Evolutionary conservation across 257 asterid species (phyloP).

Genomic region (Nicotiana benthamiana): DNA sequence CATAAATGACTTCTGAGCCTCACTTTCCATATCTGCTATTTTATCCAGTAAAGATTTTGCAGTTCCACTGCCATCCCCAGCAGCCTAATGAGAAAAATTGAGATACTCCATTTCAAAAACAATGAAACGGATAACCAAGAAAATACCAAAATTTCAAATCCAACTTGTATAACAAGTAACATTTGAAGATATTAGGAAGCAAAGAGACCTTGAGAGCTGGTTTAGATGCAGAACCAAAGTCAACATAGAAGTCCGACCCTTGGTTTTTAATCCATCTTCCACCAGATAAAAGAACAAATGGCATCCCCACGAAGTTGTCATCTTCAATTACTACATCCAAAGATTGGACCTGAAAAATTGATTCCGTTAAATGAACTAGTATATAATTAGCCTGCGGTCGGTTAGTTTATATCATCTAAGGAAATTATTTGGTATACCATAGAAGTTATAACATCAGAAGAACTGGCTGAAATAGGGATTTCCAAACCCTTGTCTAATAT

Average conservation of each 20-base stretch:
- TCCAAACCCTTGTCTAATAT: conserved; percentile 53
- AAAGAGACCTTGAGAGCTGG: conserved; percentile 21
- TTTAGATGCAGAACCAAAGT: conserved; percentile 34
- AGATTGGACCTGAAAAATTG: conserved; percentile 63
- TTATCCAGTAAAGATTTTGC: conserved; percentile 72
- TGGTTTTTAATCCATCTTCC: conserved; percentile 77
- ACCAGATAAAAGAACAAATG: conserved; percentile 81
- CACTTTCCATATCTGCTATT: conserved; percentile 86
- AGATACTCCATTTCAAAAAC: neutral
- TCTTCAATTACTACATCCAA: conserved; percentile 68
- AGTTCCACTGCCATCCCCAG: conserved; percentile 71
- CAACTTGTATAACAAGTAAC: neutral
- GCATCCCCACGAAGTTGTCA: conserved; percentile 75
- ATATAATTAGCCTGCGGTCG: neutral
- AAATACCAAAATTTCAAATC: neutral
- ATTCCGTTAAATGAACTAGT: neutral
- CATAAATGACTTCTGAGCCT: conserved; percentile 98
- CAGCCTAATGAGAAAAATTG: conserved; percentile 20
- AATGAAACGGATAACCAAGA: neutral
- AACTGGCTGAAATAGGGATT: conserved; percentile 43
- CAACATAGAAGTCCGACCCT: conserved; percentile 79
- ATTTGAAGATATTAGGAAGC: conserved; percentile 11
- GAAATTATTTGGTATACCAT: conserved; percentile 37
- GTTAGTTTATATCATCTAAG: neutral
- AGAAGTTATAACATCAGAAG: conserved; percentile 30